Evolutionary conservation across 805 yeast species (phyloP).

Genomic region (Candida koratica): DNA sequence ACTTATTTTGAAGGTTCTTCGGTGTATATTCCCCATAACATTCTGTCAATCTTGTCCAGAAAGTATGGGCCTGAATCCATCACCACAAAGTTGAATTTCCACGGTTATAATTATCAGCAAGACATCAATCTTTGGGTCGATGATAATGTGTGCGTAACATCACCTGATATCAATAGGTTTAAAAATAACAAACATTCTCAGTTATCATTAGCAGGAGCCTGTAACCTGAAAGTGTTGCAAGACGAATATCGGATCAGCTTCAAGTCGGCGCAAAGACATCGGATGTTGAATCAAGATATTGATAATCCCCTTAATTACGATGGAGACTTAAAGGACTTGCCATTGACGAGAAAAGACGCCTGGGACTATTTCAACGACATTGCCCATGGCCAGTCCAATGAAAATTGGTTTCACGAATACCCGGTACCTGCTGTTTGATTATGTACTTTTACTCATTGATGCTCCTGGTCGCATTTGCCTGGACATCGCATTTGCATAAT

Average conservation of each 20-base stretch:
- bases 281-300: constrained; percentile 19
- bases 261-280: constrained; percentile 24
- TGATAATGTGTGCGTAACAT: constrained; percentile 32
- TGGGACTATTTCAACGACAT: constrained; percentile 30
- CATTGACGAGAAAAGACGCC: constrained; percentile 38
- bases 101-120: constrained; percentile 36
- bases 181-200: constrained; percentile 22
- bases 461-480: not conserved
- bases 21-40: constrained; percentile 33
- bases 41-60: constrained; percentile 25
- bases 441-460: not conserved
- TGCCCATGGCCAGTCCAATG: constrained; percentile 12
- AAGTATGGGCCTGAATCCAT: constrained; percentile 31
- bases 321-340: constrained; percentile 28
- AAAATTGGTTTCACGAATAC: constrained; percentile 21
- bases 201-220: constrained; percentile 37
- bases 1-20: constrained; percentile 36
- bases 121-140: constrained; percentile 48
- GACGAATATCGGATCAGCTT: constrained; percentile 35
- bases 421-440: not conserved
- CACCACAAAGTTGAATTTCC: constrained; percentile 25
- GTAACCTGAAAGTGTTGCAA: constrained; percentile 30
- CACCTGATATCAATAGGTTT: constrained; percentile 25
- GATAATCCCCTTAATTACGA: constrained; percentile 25
- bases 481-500: constrained; percentile 1